phyloP scores from a whole-genome alignment of 306 rosid species.

The Acacia melanoxylon region DNA sequence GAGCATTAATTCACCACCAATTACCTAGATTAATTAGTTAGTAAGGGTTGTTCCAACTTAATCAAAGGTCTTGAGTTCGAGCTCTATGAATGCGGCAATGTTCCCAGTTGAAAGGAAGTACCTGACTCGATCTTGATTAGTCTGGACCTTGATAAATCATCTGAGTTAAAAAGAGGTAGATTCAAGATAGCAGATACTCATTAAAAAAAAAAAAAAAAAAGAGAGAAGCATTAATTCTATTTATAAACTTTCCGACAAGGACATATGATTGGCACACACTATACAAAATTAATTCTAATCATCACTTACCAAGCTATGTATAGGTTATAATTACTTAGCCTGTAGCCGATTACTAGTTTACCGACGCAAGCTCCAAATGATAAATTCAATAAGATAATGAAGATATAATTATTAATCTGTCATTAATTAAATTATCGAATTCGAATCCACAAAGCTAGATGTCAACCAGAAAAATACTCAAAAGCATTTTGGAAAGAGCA shows the following conservation, averaged over 20 bases:
- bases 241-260: not conserved
- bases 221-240: not conserved
- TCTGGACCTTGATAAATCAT: too few relatives aligned
- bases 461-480: constrained; percentile 32
- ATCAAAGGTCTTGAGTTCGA: too few relatives aligned
- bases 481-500: constrained; percentile 28
- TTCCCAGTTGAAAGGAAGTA: too few relatives aligned
- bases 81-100: too few relatives aligned
- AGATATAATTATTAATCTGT: not conserved
- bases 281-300: not conserved
- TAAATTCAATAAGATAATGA: not conserved
- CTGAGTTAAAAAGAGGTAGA: too few relatives aligned
- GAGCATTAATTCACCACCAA: too few relatives aligned
- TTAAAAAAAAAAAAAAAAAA: too few relatives aligned
- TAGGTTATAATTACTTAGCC: not conserved
- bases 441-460: constrained; percentile 18
- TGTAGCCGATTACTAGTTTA: not conserved
- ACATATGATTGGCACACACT: not conserved
- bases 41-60: too few relatives aligned
- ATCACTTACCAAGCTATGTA: not conserved
- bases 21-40: too few relatives aligned
- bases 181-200: too few relatives aligned
- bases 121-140: too few relatives aligned
- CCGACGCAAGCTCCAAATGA: not conserved
- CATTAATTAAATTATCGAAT: constrained; percentile 29